These are phyloP conservation scores for Lepidium aucheri DNA, from an alignment of 345 rosid species.

Conservation along the genomic window DNA sequence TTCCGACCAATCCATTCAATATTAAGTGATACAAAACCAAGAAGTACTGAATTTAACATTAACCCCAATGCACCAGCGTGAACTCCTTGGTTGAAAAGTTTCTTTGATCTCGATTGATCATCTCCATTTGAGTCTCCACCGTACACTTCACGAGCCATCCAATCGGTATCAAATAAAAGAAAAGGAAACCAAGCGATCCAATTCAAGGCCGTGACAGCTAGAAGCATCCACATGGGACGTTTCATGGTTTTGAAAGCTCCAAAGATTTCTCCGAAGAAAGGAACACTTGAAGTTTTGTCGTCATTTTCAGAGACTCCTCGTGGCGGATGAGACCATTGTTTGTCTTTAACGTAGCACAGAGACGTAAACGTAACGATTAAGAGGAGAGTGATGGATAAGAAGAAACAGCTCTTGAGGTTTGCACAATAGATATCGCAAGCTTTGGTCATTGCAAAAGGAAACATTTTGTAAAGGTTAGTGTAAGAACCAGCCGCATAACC, in stretches of 20 bases:
- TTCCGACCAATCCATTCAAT: constrained; percentile 35
- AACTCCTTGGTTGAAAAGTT: constrained; percentile 49
- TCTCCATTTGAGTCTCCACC: constrained; percentile 48
- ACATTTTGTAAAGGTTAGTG: constrained; percentile 37
- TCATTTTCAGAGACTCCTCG: background rate
- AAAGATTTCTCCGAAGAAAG: constrained; percentile 33
- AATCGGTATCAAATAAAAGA: constrained; percentile 68
- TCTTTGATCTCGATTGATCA: background rate
- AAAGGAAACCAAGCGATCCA: constrained; percentile 95
- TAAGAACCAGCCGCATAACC: constrained; percentile 85
- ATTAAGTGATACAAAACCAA: constrained; percentile 48
- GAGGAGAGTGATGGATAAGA: constrained; percentile 49
- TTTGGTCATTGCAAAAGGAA: constrained; percentile 54
- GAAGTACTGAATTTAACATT: constrained; percentile 58
- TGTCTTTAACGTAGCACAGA: constrained; percentile 38
- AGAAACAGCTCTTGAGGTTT: constrained; percentile 69
- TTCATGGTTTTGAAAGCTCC: constrained; percentile 41
- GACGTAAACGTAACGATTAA: constrained; percentile 31
- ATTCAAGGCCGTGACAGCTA: constrained; percentile 58
- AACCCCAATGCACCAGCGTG: constrained; percentile 67
- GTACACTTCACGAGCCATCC: constrained; percentile 90
- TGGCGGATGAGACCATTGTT: constrained; percentile 19
- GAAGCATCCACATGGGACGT: constrained; percentile 61
- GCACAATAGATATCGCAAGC: constrained; percentile 85
- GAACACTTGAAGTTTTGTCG: background rate